phyloP scores from a whole-genome alignment of 768 basidiomycete species.

The Mycena vitilis region DNA sequence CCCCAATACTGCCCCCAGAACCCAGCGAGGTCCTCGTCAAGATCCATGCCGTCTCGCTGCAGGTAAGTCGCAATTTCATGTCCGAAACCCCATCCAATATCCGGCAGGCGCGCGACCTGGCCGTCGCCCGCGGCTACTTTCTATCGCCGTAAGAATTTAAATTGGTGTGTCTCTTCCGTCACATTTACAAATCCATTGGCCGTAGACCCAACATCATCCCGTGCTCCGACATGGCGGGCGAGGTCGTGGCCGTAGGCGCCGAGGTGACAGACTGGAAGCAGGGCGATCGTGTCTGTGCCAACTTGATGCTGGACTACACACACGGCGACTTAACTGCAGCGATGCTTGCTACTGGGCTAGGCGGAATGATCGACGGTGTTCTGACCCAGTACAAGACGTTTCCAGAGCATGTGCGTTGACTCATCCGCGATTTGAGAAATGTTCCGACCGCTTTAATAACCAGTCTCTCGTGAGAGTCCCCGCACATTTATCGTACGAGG shows the following conservation, averaged over 20 bases:
- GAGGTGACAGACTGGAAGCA: background rate
- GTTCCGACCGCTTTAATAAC: slow-evolving; percentile 39
- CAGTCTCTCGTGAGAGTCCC: slow-evolving; percentile 54
- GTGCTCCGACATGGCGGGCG: background rate
- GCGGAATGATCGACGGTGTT: background rate
- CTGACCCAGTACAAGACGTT: background rate
- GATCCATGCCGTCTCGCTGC: slow-evolving; percentile 54
- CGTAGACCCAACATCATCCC: background rate
- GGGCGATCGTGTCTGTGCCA: slow-evolving; percentile 10
- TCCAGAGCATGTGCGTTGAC: background rate
- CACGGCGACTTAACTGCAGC: background rate
- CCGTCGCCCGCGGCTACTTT: background rate
- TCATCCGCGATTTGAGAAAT: no score
- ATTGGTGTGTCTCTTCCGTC: background rate
- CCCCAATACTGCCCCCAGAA: slow-evolving; percentile 37
- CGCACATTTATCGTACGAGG: slow-evolving; percentile 56
- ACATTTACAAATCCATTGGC: background rate
- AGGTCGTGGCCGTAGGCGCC: background rate
- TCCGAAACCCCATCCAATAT: slow-evolving; percentile 16
- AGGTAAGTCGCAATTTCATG: slow-evolving; percentile 51
- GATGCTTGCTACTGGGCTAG: background rate
- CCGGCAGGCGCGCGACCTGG: background rate
- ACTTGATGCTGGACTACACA: background rate
- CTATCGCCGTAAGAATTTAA: background rate
- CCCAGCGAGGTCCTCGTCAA: slow-evolving; percentile 54